Conservation (phyloP, 2,329 filamentous ascomycete genomes). For the Aureobasidium sp. region DNA sequence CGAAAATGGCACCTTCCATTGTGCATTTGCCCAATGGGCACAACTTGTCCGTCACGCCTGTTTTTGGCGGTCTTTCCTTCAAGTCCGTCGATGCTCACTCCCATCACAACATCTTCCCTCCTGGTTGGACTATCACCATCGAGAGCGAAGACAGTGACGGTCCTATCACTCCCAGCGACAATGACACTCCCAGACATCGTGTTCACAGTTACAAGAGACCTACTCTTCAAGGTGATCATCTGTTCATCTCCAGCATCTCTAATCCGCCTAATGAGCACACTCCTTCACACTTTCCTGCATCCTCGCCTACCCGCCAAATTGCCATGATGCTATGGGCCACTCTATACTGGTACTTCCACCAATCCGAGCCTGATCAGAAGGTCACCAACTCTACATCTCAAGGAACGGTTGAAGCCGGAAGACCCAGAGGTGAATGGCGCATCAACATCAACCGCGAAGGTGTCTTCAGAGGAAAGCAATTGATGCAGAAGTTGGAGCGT, state of each 20-base stretch:
- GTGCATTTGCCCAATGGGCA: slow-evolving; percentile 82
- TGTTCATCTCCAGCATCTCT: slow-evolving; percentile 89
- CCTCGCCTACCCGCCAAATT: slow-evolving; percentile 77
- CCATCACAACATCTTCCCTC: slow-evolving; percentile 63
- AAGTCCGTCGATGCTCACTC: slow-evolving; percentile 67
- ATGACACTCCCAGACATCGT: slow-evolving; percentile 27
- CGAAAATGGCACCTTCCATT: slow-evolving; percentile 27
- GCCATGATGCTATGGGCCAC: slow-evolving; percentile 97
- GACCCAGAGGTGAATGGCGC: slow-evolving; percentile 76
- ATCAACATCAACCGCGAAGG: slow-evolving; percentile 79
- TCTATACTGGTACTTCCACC: slow-evolving; percentile 96
- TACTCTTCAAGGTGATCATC: slow-evolving; percentile 66
- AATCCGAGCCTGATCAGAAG: slow-evolving; percentile 59
- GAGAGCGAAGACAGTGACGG: slow-evolving; percentile 53
- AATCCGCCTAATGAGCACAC: slow-evolving; percentile 74
- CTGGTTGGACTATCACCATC: slow-evolving; percentile 84
- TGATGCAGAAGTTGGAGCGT: slow-evolving; percentile 83
- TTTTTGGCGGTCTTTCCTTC: slow-evolving; percentile 89
- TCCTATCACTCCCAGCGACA: slow-evolving; percentile 10
- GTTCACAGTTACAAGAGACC: slow-evolving; percentile 63
- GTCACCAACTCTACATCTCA: slow-evolving; percentile 55
- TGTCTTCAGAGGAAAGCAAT: slow-evolving; percentile 72
- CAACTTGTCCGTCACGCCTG: slow-evolving; percentile 68
- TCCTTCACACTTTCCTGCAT: slow-evolving; percentile 66
- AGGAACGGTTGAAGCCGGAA: slow-evolving; percentile 56